A percentile compares a stretch with the other conserved stretches of the same genome.
Conservation (phyloP, 768 basidiomycete genomes). For the Cyclocybe aegerita region DNA sequence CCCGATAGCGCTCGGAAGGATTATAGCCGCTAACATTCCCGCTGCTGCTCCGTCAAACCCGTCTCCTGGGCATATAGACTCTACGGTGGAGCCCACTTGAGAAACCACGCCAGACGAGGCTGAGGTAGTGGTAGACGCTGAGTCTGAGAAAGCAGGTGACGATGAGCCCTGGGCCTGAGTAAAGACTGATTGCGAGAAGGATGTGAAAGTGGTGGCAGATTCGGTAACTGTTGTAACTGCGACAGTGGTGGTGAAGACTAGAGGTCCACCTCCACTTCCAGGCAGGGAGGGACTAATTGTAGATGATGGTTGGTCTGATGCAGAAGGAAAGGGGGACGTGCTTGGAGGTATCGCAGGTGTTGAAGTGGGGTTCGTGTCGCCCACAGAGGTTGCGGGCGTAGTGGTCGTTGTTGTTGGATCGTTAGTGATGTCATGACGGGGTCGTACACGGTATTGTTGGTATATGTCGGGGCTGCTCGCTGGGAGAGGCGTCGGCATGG, state of each 20-base stretch:
- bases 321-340: constrained; percentile 1
- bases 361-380: constrained; percentile 4
- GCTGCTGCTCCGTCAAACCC: constrained; percentile 63
- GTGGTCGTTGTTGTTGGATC: constrained; percentile 7
- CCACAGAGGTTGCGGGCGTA: constrained; percentile 6
- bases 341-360: constrained; percentile 10
- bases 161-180: constrained; percentile 20
- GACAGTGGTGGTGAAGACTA: constrained; percentile 32
- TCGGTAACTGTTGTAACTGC: constrained; percentile 39
- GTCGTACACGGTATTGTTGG: constrained; percentile 15
- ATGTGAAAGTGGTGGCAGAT: constrained; percentile 40
- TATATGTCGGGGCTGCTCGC: constrained; percentile 2
- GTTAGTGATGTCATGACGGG: constrained; percentile 13
- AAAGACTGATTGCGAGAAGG: constrained; percentile 34
- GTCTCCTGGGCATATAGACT: constrained; percentile 58
- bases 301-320: constrained; percentile 3
- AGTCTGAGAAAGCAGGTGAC: constrained; percentile 17
- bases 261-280: constrained; percentile 7
- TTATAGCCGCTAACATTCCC: constrained; percentile 57
- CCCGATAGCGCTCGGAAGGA: constrained; percentile 59
- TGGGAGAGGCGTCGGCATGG: constrained; percentile 9
- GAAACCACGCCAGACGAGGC: constrained; percentile 21
- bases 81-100: constrained; percentile 19
- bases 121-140: constrained; percentile 17
- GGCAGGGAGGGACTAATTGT: constrained; percentile 2